Base-by-base conservation (phyloP, 176 grass and related monocot genomes). In the Phoenix dactylifera region DNA sequence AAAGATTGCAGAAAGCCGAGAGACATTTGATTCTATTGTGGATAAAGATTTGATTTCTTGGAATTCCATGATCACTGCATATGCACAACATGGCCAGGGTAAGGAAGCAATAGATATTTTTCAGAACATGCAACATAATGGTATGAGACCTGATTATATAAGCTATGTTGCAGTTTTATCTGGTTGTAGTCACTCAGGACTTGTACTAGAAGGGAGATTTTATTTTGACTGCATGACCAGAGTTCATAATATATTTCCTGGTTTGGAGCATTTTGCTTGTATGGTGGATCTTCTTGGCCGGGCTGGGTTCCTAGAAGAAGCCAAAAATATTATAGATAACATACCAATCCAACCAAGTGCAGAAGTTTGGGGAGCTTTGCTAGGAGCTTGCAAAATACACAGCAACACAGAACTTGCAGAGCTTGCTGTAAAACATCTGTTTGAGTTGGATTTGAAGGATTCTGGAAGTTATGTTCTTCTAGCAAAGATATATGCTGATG, bases 1-100 rank as follows among this genome's bases (percentile, higher is more conserved):
- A 74, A 88, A 83, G 70, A 87, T 97, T 77, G 59, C 29, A n/a
- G 81, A 97, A 64, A 83, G 87, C 60, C 78, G 63, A 80, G 72
- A 80, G 56, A 55, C 79, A 55, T 91, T 97, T 39, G 63, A 97
- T 23, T 73, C 77, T 60, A 70, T 97, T 18, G 63, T 58, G 39
- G 26, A 35, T 57, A 97, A 91, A 74, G 87, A 97, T 85, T 51
- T 97, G 69, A 81, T 91, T 67, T 91, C 92, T 62, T 97, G 83
- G 86, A 97, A 97, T 82, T 72, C 92, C 9, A 97, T 97, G 87
- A 91, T 97, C 53, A 97, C 92, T 25, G 84, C 77, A 56, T 97
- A 97, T 80, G 86, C 92, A 54, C 92, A 97, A 51, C 87, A 97
- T 22, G 92, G 92, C 51, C 81, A 82, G 75, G 92, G 84, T 24